A percentile compares a stretch with the other conserved stretches of the same genome.
These are phyloP conservation scores for Geranium brycei DNA, from an alignment of 345 rosid species.

Conservation along the genomic window DNA sequence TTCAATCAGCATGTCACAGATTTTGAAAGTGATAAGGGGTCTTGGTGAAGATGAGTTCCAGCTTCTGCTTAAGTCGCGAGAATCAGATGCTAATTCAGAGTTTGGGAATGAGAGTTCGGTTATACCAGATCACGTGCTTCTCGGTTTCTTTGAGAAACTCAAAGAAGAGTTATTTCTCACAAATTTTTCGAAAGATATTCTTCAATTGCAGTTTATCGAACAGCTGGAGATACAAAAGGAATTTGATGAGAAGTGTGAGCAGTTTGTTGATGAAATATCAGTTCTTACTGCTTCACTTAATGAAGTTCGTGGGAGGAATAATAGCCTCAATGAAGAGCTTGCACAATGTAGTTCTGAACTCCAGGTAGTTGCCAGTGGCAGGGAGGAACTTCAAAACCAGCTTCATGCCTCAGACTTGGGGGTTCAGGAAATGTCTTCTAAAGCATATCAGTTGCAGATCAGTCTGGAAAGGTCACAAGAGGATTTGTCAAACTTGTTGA, in stretches of 20 bases:
- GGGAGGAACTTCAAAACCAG: slow-evolving; percentile 36
- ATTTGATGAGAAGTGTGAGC: slow-evolving; percentile 24
- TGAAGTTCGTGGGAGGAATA: slow-evolving; percentile 27
- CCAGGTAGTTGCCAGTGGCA: slow-evolving; percentile 23
- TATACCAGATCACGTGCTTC: slow-evolving; percentile 7
- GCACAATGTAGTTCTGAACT: slow-evolving; percentile 46
- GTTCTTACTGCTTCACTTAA: slow-evolving; percentile 30
- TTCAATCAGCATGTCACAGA: slow-evolving; percentile 31
- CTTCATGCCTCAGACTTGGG: slow-evolving; percentile 35
- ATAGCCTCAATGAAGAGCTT: slow-evolving; percentile 40
- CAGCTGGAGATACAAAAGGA: slow-evolving; percentile 37
- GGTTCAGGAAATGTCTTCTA: slow-evolving; percentile 37
- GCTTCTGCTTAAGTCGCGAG: slow-evolving; percentile 37
- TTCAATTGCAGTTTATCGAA: slow-evolving; percentile 49
- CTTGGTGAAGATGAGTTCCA: slow-evolving; percentile 47
- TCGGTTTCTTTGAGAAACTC: slow-evolving; percentile 32
- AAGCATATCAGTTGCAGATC: slow-evolving; percentile 43
- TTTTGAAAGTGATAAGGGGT: slow-evolving; percentile 30
- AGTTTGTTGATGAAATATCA: slow-evolving; percentile 32
- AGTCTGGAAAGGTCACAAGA: slow-evolving; percentile 38
- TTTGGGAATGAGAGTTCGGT: slow-evolving; percentile 14
- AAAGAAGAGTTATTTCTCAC: slow-evolving; percentile 47
- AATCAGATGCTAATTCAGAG: slow-evolving; percentile 15
- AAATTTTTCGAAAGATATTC: slow-evolving; percentile 38
- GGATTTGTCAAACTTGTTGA: slow-evolving; percentile 23